These are phyloP conservation scores for Tritrichomonas musculus DNA, from an alignment of 208 protist genomes.

Conservation along the genomic window DNA sequence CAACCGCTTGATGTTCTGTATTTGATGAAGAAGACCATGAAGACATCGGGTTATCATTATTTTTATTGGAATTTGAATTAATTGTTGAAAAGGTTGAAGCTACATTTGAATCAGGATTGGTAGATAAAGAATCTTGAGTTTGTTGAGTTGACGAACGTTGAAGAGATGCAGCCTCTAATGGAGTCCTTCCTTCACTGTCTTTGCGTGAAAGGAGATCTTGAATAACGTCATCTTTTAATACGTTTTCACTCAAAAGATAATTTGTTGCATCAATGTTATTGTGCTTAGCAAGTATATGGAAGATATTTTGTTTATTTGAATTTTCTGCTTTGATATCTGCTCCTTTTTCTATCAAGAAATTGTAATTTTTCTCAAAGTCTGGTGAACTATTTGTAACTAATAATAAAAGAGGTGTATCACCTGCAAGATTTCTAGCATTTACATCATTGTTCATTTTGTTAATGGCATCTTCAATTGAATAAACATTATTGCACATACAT, in stretches of 20 bases:
- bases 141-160: no score
- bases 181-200: background rate
- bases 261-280: no score
- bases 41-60: no score
- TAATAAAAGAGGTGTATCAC: background rate
- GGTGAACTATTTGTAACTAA: background rate
- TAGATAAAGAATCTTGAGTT: no score
- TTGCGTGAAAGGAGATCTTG: background rate
- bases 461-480: background rate
- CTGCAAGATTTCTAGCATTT: background rate
- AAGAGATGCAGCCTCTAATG: background rate
- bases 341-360: no score
- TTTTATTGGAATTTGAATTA: no score
- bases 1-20: no score
- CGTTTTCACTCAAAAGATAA: no score
- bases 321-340: background rate
- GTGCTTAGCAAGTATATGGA: background rate
- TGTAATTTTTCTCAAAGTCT: no score
- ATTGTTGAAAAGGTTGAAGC: no score
- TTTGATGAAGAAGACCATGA: no score
- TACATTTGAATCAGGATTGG: no score
- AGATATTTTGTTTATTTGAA: background rate
- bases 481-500: background rate
- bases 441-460: background rate
- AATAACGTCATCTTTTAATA: background rate